Evolutionary conservation across 1,139 yeast genomes (phyloP).

Genomic region (Yamadazyma kanchanaburiensis): DNA sequence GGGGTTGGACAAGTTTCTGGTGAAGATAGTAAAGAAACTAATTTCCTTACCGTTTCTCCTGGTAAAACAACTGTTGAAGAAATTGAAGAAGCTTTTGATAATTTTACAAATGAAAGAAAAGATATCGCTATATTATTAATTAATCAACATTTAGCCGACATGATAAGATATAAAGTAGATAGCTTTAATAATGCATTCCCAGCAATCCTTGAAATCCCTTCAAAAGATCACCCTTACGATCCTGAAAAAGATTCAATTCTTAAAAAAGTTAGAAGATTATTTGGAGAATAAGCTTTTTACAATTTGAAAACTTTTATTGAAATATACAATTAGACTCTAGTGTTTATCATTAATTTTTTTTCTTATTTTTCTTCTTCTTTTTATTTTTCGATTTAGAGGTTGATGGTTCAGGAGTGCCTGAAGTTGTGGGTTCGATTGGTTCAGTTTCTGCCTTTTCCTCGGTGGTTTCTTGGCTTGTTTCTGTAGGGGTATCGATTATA

Average conservation of each 20-base stretch:
- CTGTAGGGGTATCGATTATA: constrained; percentile 1
- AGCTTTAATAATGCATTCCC: constrained; percentile 89
- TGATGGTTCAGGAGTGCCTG: constrained; percentile 3
- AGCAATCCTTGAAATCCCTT: constrained; percentile 93
- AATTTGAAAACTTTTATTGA: neutral
- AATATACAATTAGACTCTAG: constrained; percentile 6
- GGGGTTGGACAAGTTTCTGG: constrained; percentile 88
- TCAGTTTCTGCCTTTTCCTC: constrained; percentile 8
- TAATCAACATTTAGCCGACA: constrained; percentile 93
- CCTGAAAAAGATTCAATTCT: constrained; percentile 97
- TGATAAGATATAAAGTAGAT: constrained; percentile 80
- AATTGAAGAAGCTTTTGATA: constrained; percentile 70
- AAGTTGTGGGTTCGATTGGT: constrained; percentile 5
- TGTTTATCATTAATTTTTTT: constrained; percentile 13
- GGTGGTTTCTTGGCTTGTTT: constrained; percentile 8
- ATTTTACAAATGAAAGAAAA: constrained; percentile 70
- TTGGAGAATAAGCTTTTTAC: constrained; percentile 63
- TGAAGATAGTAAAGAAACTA: constrained; percentile 66
- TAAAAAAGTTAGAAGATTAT: constrained; percentile 88
- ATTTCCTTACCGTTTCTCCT: constrained; percentile 77
- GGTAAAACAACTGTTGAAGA: constrained; percentile 76
- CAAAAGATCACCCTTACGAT: constrained; percentile 97
- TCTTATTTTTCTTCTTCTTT: constrained; percentile 12
- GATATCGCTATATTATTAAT: constrained; percentile 91
- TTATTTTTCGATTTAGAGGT: constrained; percentile 9